Evolutionary conservation across 2,329 filamentous ascomycete genomes (phyloP), one percentile per base, ranked within the genome.

Genomic region (Colletotrichum musicola): DNA sequence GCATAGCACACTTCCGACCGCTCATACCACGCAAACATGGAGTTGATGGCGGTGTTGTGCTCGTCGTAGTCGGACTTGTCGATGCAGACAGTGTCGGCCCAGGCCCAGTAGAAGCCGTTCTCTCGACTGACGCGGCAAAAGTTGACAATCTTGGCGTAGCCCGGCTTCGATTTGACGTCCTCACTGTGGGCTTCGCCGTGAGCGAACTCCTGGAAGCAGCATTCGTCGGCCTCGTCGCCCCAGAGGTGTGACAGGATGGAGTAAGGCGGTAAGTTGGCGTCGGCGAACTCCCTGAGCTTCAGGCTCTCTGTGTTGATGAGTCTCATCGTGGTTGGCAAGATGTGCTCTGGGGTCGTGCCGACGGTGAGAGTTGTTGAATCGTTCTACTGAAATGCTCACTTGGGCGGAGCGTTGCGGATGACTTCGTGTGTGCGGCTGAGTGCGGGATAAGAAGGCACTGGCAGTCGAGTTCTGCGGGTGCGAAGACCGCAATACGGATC

Each of bases 191-290:
- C 6, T 4, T 27, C 50, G 13, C 3, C 30, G 22, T 18, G 12
- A 20, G 54, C 38, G 55, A 72, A 68, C 44, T 67, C 68, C 68
- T 46, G 63, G 59, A 30, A 70, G 35, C 7, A 59, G 13, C 18
- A 71, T 69, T 59, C 71, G 12, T 76, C 75, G 2, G 64, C 70
- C 42, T 58, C 62, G 9, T 56, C 46, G 18, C 59, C 71, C 71
- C 71, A 74, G 4, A 70, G 72, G 51, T 74, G 72, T 0, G 72
- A 74, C 14, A 72, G 69, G 38, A 73, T 73, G 46, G 72, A 71
- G 47, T 74, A 74, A 50, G 70, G 67, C 4, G 76, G 75, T 10
- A 72, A 71, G 12, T 1, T 5, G 1, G 6, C 30, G 13, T n/a
- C 50, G 16, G 30, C 12, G 25, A 54, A 54, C 30, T 54, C 3